Base-by-base conservation (phyloP, 768 basidiomycete species). In the Boletus barrowsii region DNA sequence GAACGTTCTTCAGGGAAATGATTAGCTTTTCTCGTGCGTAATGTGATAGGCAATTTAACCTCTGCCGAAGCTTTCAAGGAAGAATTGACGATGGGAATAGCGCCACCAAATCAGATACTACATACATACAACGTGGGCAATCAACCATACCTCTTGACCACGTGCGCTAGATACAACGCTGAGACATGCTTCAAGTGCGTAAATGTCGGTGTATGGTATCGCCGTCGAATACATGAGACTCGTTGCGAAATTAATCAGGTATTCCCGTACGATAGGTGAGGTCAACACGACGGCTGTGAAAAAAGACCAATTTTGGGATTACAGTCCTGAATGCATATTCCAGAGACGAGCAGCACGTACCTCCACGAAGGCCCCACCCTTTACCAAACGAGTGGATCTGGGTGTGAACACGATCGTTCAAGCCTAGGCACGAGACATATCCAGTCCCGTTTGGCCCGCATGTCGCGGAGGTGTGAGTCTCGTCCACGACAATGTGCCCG, bases 331-430 rank as follows among this genome's bases (percentile, higher is more conserved):
- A n/a, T 22, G 8, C 9, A 22, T 17, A 5, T 8, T n/a, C 33
- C 15, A 11, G 24, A 22, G 26, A 29, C 10, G 3, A 37, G 3
- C 9, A 42, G 8, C 15, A 35, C 51, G 11, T 53, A 48, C 64
- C 61, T 32, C 64, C 58, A 18, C 45, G 56, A 49, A 51, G 55
- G 29, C 61, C 61, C 61, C 61, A 66, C 1, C 36, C 64, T 49
- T 84, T 84, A 5, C 81, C 78, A 58, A 83, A 82, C 0, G 82
- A 82, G 62, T 81, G 79, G 15, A 84, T 56, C 24, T 75, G 69
- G 5, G 80, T 74, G 3, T 73, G 69, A 4, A 83, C 67, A 14
- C 75, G 71, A 17, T 73, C 64, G 46, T 73, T 69, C 40, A 81
- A 64, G 0, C 76, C 78, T 6, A 82, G 68, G n/a, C 67, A 57